phyloP scores from a whole-genome alignment of 352 stramenopile genomes.

The Pythium apleroticum region DNA sequence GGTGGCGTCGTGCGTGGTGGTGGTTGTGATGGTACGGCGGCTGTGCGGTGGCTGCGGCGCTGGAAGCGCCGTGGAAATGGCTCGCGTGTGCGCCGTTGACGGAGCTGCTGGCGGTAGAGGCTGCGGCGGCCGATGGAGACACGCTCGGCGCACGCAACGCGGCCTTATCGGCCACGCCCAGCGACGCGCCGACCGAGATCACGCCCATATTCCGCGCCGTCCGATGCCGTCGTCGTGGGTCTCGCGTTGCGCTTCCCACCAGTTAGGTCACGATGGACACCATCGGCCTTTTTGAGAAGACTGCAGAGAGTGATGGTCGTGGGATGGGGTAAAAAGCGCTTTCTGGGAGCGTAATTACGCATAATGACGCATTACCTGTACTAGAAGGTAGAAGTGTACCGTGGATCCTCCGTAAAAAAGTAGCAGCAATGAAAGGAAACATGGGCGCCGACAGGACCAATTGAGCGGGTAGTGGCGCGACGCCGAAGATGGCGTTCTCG shows the following conservation, averaged over 20 bases:
- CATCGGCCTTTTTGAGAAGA: slow-evolving; percentile 12
- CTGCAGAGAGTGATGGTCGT: slow-evolving; percentile 18
- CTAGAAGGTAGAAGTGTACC: not conserved
- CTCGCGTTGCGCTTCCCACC: slow-evolving; percentile 15
- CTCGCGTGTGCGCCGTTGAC: not conserved
- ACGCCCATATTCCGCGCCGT: slow-evolving; percentile 50
- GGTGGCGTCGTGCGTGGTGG: slow-evolving; percentile 7
- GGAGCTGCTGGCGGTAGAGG: not conserved
- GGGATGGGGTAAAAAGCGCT: slow-evolving; percentile 10
- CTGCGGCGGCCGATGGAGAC: slow-evolving; percentile 12
- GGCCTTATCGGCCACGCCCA: slow-evolving; percentile 52
- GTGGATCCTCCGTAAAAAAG: slow-evolving; percentile 1
- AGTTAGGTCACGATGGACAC: slow-evolving; percentile 18
- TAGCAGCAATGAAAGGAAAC: not conserved
- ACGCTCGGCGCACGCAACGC: slow-evolving; percentile 14
- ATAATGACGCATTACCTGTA: not conserved
- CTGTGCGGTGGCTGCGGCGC: not conserved
- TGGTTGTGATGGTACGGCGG: slow-evolving; percentile 4
- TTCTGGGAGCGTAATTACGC: not conserved
- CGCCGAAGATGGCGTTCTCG: slow-evolving; percentile 46
- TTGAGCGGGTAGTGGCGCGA: slow-evolving; percentile 10
- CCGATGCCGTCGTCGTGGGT: not conserved
- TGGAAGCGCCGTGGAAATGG: slow-evolving; percentile 1
- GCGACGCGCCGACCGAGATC: slow-evolving; percentile 76
- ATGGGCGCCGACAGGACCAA: not conserved